These are phyloP conservation scores for Suillus ampliporus DNA, from an alignment of 768 basidiomycete species.

Conservation along the genomic window DNA sequence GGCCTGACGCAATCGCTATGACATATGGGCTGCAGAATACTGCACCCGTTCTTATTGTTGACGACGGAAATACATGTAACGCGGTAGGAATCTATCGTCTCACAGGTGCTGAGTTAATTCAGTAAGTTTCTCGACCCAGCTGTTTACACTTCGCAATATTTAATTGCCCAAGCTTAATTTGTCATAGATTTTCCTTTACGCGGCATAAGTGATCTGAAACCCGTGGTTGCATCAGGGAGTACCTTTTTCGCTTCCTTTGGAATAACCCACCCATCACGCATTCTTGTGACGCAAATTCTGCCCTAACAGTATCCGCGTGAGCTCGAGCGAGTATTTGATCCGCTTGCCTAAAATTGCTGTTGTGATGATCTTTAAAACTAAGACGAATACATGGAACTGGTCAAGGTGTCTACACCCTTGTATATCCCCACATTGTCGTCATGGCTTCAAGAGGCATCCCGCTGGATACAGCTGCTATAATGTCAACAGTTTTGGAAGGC, in stretches of 20 bases:
- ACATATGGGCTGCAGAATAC: background rate
- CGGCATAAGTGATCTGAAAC: too few relatives aligned
- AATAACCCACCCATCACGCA: too few relatives aligned
- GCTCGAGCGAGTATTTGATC: too few relatives aligned
- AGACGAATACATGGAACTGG: background rate
- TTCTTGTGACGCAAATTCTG: background rate
- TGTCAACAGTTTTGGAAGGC: constrained; percentile 28
- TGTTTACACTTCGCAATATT: too few relatives aligned
- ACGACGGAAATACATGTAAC: background rate
- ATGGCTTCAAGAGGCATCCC: constrained; percentile 12
- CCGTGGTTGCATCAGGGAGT: too few relatives aligned
- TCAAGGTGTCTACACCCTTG: background rate
- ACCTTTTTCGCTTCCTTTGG: too few relatives aligned
- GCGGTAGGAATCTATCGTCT: background rate
- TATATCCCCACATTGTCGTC: background rate
- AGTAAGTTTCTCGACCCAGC: too few relatives aligned
- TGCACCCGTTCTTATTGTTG: background rate
- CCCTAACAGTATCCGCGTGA: background rate
- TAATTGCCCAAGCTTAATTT: too few relatives aligned
- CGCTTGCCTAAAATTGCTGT: too few relatives aligned
- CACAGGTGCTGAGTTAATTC: background rate
- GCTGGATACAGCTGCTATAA: constrained; percentile 25
- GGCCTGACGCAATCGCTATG: background rate
- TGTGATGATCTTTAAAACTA: background rate
- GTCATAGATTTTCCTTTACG: too few relatives aligned